These are phyloP conservation scores for Cytospora chrysosperma DNA, from an alignment of 2,329 filamentous ascomycete species.

Conservation along the genomic window DNA sequence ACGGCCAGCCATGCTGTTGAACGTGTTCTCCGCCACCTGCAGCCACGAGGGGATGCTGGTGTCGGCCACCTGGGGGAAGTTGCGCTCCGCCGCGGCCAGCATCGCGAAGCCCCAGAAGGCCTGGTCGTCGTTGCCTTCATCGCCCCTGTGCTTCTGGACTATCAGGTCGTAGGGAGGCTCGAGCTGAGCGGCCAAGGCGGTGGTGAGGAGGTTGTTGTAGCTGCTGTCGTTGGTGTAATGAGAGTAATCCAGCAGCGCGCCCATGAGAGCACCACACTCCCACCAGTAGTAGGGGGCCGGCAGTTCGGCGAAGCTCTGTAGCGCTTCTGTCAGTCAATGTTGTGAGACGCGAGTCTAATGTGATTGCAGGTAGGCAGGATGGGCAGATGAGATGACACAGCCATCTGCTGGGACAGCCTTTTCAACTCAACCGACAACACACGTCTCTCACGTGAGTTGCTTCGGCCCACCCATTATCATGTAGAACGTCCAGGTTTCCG, in stretches of 20 bases:
- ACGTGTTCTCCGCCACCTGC: conserved; percentile 67
- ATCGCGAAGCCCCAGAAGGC: conserved; percentile 71
- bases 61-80: conserved; percentile 60
- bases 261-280: conserved; percentile 65
- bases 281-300: conserved; percentile 69
- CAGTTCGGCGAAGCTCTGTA: conserved; percentile 58
- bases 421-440: neutral
- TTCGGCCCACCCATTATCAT: no score
- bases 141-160: conserved; percentile 52
- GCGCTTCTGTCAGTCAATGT: neutral
- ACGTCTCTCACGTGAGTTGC: no score
- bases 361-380: neutral
- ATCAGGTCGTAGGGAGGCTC: conserved; percentile 61
- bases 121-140: conserved; percentile 73
- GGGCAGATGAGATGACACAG: neutral
- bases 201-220: conserved; percentile 59
- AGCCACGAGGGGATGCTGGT: conserved; percentile 60
- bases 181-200: conserved; percentile 58
- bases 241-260: conserved; percentile 69
- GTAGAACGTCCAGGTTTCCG: neutral
- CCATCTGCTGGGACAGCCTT: neutral
- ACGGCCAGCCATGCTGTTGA: conserved; percentile 66
- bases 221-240: conserved; percentile 61
- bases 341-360: neutral
- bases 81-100: conserved; percentile 67